Conservation (phyloP, 169 alveolate species). For the Eimeria nieschulzi region DNA sequence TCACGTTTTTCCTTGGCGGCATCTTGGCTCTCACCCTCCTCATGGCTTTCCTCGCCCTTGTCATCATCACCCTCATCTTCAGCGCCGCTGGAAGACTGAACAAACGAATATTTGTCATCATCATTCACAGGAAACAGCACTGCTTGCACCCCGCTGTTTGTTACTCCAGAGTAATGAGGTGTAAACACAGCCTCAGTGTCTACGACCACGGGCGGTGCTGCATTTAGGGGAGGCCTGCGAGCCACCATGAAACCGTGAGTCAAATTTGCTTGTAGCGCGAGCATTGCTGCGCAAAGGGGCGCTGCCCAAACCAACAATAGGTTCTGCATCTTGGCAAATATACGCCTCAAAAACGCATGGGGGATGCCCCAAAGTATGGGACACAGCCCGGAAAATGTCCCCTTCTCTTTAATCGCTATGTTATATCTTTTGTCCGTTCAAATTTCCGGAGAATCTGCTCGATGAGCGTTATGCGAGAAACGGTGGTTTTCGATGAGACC, state of each 20-base stretch:
- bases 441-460: too few species aligned
- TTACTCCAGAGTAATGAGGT: neutral
- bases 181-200: neutral
- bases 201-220: neutral
- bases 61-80: conserved; percentile 25
- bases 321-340: conserved; percentile 39
- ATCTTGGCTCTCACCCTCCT: neutral
- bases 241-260: conserved; percentile 26
- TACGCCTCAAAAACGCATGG: too few species aligned
- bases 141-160: neutral
- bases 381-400: too few species aligned
- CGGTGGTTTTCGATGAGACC: too few species aligned
- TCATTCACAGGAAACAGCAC: neutral
- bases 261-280: neutral
- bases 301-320: neutral
- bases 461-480: too few species aligned
- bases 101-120: neutral
- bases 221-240: neutral
- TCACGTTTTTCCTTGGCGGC: conserved; percentile 1
- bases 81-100: conserved; percentile 20
- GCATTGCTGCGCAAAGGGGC: conserved; percentile 36
- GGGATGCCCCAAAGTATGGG: too few species aligned
- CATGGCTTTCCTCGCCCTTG: neutral
- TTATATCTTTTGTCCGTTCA: too few species aligned
- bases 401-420: too few species aligned